Evolutionary conservation across 495 filamentous ascomycete genomes (phyloP), one percentile per base, ranked within the genome.

Genomic region (Trichocladium uniseriatum): DNA sequence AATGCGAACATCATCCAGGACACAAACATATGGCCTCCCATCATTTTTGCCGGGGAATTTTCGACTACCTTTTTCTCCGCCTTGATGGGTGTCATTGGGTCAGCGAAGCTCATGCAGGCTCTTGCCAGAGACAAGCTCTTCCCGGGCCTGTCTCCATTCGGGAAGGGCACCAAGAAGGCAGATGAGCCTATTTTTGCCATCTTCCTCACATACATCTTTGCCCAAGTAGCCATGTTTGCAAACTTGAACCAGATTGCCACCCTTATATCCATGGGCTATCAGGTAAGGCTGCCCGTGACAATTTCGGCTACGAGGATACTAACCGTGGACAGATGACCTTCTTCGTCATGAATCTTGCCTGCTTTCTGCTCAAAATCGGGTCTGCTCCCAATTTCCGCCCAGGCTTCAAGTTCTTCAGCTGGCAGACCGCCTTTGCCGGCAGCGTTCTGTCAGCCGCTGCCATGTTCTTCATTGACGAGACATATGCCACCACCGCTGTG

Each of bases 341-440:
- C 60, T 74, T 84, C 21, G 80, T 84, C 40, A 92, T 81, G 57
- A 94, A 92, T 53, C 70, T 94, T 5, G 88, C 88, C 16, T 92
- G 87, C 59, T 94, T 94, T 57, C 69, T 94, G 1, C 68, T 94
- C 34, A 94, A 92, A 63, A 87, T 94, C 40, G 82, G 87, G n/a
- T 89, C 87, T n/a, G 88, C 88, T 2, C 88, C 88, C 7, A 94
- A 94, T 59, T 94, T 94, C 56, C 74, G 88, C 27, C 88, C 88
- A 1, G 88, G 83, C 1, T 94, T 94, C 60, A 84, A 84, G 53
- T 88, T 88, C 59, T 94, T 94, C 69, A 89, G 82, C 48, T 89
- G 85, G 86, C 74, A 85, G 58, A 92, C 87, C 21, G 88, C 88
- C 34, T 77, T 81, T 10, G 67, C 77, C 13, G 88, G 88, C 11